Base-by-base conservation (phyloP, 768 basidiomycete genomes). In the Phylloporus arenicola region DNA sequence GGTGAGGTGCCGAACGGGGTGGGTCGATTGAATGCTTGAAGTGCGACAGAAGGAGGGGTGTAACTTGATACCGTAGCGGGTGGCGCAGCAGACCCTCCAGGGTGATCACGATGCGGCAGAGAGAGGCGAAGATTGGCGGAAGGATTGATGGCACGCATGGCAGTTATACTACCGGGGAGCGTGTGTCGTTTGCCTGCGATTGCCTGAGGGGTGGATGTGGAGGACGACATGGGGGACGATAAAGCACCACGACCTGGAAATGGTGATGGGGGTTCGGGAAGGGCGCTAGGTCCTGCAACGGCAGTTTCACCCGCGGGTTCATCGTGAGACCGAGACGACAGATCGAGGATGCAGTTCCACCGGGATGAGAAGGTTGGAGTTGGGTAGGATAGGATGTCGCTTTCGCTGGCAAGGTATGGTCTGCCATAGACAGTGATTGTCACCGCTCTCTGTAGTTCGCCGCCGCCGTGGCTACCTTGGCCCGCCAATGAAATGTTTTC, bases 331-430 rank as follows among this genome's bases (percentile, higher is more conserved):
- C 59, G 66, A 3, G 76, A 60, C 2, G 78, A 70, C n/a, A 96
- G 74, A 64, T 94, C 90, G 17, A 96, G 80, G 2, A 89, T 73
- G 57, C 91, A 93, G 56, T 91, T 95, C 93, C 93, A 96, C 27
- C 84, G 74, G 1, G 92, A 93, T 0, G 83, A 80, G 66, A 93
- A 96, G 0, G 81, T 74, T 12, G 70, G 72, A 8, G 92, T 90
- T 0, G 87, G 90, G 57, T 83, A 89, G 1, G 63, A 55, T 7
- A 62, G 20, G 31, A 30, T 20, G 5, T 57, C 41, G 27, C 60
- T 57, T 33, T 59, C 58, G 17, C 62, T 52, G 4, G 69, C 46
- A 16, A 73, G 43, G 54, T 77, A 88, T 3, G 92, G 92, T 56
- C 81, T 76, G 9, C 91, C 92, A 48, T 77, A 75, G 22, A 95